Evolutionary conservation across 2,329 filamentous ascomycete genomes (phyloP).

Genomic region (Fusarium sp.): DNA sequence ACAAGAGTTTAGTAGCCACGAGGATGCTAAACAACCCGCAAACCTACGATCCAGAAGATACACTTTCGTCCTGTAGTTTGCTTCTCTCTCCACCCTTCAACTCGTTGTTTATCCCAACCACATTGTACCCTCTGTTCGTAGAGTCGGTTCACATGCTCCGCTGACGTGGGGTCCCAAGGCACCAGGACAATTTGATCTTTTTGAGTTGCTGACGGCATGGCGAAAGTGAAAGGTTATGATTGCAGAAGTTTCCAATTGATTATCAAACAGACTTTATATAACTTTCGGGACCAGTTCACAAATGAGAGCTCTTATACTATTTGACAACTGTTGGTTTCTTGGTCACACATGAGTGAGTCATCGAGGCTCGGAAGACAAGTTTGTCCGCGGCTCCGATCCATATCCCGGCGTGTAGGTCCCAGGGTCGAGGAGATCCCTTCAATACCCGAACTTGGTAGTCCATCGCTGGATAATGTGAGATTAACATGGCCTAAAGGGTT

Average conservation of each 20-base stretch:
- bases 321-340: neutral
- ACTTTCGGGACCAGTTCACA: neutral
- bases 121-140: slow-evolving; percentile 37
- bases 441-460: neutral
- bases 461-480: neutral
- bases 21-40: fast-evolving
- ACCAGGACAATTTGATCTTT: slow-evolving; percentile 29
- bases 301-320: neutral
- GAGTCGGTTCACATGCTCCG: slow-evolving; percentile 24
- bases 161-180: slow-evolving; percentile 43
- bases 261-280: neutral
- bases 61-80: slow-evolving; percentile 39
- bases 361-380: slow-evolving; percentile 1
- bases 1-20: neutral
- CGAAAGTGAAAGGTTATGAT: too few relatives aligned
- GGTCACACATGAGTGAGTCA: slow-evolving; percentile 2
- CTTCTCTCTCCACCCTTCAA: slow-evolving; percentile 34
- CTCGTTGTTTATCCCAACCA: slow-evolving; percentile 38
- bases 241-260: fast-evolving
- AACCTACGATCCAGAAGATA: slow-evolving; percentile 45
- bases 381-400: neutral
- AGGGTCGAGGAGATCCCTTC: neutral
- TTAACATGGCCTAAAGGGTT: neutral
- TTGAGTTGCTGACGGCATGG: slow-evolving; percentile 17
- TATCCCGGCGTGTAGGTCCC: neutral